These are phyloP conservation scores for Camellia sinensis DNA, from an alignment of 148 eudicot species.

Conservation along the genomic window DNA sequence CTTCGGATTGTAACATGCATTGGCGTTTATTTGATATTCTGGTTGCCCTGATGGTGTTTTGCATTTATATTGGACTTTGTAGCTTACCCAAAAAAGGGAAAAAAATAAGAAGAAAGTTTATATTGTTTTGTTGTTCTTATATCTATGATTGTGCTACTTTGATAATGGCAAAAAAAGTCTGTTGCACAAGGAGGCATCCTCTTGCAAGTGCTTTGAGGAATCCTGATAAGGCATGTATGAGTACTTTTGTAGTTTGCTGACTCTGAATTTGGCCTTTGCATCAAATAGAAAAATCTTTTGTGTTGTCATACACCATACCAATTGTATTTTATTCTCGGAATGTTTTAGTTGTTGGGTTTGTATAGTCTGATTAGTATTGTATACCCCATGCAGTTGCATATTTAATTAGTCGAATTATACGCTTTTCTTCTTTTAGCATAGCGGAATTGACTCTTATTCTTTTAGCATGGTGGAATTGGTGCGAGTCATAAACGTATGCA, in stretches of 20 bases:
- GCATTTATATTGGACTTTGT: background rate
- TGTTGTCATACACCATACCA: too few relatives aligned
- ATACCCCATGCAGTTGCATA: too few relatives aligned
- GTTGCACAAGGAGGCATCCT: background rate
- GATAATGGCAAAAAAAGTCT: background rate
- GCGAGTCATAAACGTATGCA: too few relatives aligned
- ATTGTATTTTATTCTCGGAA: too few relatives aligned
- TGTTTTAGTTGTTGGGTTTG: too few relatives aligned
- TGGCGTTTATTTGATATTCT: conserved; percentile 7
- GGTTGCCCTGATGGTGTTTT: background rate
- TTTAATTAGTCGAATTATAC: too few relatives aligned
- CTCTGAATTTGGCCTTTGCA: too few relatives aligned
- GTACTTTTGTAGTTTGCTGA: background rate
- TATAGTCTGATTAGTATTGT: too few relatives aligned
- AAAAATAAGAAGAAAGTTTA: background rate
- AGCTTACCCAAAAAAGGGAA: background rate
- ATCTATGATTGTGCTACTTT: background rate
- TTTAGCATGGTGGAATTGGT: too few relatives aligned
- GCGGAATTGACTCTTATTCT: too few relatives aligned
- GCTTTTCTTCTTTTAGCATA: too few relatives aligned
- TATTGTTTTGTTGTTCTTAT: background rate
- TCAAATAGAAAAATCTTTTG: too few relatives aligned
- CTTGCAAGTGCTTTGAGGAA: background rate
- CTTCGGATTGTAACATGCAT: background rate
- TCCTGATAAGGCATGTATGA: background rate